Evolutionary conservation across 371 early-diverging fungal species (phyloP), one percentile per base, ranked within the genome.

Genomic region (Phascolomyces articulosus): DNA sequence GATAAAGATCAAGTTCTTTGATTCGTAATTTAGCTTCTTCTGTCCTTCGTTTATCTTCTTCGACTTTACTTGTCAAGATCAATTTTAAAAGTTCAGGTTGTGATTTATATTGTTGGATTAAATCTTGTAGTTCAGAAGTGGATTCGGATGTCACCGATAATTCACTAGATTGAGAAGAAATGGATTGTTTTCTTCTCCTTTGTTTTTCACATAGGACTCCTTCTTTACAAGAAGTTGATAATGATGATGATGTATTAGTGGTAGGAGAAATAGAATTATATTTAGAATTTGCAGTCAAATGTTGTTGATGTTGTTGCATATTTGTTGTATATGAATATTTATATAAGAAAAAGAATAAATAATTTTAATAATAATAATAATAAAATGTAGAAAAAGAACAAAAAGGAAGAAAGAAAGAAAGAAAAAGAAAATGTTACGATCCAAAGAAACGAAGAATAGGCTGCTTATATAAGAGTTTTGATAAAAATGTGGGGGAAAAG

Each of bases 51-150:
- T 86, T 84, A 51, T 88, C 89, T 69, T 88, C 87, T 62, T 88
- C 87, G 0, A 86, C 86, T 72, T 87, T 88, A 60, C 85, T 84
- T 20, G 81, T 74, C 55, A 88, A 66, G 40, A 88, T 88, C 49
- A 88, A 60, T 61, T 86, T 87, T 9, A 88, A 65, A 4, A 88
- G 74, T 38, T 88, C 89, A n/a, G 89, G 89, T 60, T 86, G 83
- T 38, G 80, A 69, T 58, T 77, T 65, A 54, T 84, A 88, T 44
- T 84, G 84, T 8, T 84, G 76, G 23, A 88, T 71, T 28, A 88
- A 71, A 15, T 86, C 80, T 61, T 86, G 86, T 53, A 88, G 71
- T 66, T 87, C 87, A 66, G 66, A 71, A 9, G n/a, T n/a, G n/a
- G 56, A 47, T 15, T 53, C 55, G 16, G 55, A 47, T 20, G 49